phyloP scores from a whole-genome alignment of 441 rosid species.

The Eutrema salsugineum region DNA sequence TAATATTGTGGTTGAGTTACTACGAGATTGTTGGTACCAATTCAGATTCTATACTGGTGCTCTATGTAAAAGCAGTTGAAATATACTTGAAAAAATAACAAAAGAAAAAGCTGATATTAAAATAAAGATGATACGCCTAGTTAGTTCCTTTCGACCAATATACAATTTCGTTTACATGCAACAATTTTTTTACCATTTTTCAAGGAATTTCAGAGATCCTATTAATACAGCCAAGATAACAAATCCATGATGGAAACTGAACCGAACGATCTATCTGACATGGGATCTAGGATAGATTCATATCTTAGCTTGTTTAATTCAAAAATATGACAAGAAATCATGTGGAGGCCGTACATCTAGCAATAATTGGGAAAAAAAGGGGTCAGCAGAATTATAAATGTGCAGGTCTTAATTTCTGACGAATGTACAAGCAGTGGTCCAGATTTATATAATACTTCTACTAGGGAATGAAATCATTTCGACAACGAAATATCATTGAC shows the following conservation, averaged over 20 bases:
- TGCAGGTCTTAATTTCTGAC: conserved; percentile 35
- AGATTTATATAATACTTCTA: conserved; percentile 22
- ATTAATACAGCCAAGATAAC: conserved; percentile 7
- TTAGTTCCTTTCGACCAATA: not conserved
- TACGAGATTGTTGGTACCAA: not conserved
- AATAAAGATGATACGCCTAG: not conserved
- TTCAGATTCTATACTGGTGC: not conserved
- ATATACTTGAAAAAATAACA: not conserved
- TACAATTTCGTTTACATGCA: not conserved
- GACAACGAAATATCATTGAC: conserved; percentile 39
- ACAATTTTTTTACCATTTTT: not conserved
- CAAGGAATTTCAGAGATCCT: not conserved
- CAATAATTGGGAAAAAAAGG: conserved; percentile 28
- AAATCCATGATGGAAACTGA: not conserved
- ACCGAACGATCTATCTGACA: conserved; percentile 8
- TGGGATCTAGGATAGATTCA: conserved; percentile 18
- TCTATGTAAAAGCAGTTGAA: not conserved
- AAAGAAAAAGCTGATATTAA: not conserved
- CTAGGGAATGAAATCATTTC: conserved; percentile 52
- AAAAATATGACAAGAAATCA: conserved; percentile 6
- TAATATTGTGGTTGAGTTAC: not conserved
- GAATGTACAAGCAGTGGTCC: conserved; percentile 53
- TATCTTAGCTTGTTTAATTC: not conserved
- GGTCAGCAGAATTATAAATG: conserved; percentile 35
- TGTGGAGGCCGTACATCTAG: conserved; percentile 31